Conservation (phyloP, 257 asterid species). For the Solanum appendiculatum region DNA sequence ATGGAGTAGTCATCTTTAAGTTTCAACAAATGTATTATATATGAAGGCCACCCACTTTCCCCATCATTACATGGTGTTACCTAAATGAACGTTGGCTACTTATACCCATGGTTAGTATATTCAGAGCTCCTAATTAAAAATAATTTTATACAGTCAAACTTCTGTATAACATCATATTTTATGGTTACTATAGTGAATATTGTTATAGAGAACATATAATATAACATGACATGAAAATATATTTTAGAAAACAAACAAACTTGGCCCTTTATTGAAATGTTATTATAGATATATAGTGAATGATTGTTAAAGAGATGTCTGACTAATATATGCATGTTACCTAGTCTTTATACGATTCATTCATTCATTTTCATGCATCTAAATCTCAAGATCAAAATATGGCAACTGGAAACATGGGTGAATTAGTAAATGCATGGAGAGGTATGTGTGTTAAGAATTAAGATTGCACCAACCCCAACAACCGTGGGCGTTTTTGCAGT, state of each 20-base stretch:
- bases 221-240: not conserved
- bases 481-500: not conserved
- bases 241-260: no score
- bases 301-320: not conserved
- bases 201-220: not conserved
- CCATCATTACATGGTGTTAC: not conserved
- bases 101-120: not conserved
- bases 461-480: not conserved
- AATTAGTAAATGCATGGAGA: not conserved
- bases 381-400: not conserved
- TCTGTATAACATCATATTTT: no score
- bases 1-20: not conserved
- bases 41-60: not conserved
- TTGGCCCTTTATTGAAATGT: not conserved
- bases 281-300: not conserved
- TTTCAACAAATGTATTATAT: not conserved
- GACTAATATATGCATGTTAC: not conserved
- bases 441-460: not conserved
- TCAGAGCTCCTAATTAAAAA: not conserved
- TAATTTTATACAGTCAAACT: not conserved
- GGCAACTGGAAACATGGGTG: not conserved
- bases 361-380: not conserved
- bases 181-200: no score
- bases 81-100: not conserved
- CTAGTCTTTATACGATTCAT: not conserved